phyloP scores from a whole-genome alignment of 306 rosid genomes.

The Vachellia collinsii region DNA sequence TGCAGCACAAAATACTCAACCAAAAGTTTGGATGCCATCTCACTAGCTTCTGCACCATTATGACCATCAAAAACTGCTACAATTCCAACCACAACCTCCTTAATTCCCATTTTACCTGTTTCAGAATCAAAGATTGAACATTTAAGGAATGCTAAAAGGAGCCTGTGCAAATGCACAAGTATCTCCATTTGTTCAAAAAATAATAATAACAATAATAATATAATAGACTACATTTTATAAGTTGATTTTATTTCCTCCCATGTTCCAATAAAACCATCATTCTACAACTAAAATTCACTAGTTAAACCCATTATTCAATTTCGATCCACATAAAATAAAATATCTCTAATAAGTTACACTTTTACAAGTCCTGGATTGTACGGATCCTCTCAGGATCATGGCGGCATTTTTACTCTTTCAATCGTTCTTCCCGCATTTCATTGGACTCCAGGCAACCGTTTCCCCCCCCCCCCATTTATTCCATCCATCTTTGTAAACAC shows the following conservation, averaged over 20 bases:
- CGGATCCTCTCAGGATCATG: not conserved
- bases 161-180: not conserved
- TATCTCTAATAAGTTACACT: not conserved
- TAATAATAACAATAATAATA: not conserved
- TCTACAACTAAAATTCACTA: not conserved
- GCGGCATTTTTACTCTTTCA: not conserved
- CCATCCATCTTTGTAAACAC: not conserved
- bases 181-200: not conserved
- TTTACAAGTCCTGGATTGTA: no score
- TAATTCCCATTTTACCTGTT: constrained; percentile 67
- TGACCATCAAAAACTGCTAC: constrained; percentile 95
- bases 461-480: no score
- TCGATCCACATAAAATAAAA: not conserved
- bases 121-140: constrained; percentile 33
- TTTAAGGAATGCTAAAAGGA: constrained; percentile 12
- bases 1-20: constrained; percentile 89
- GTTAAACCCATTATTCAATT: not conserved
- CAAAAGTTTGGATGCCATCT: constrained; percentile 84
- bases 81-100: constrained; percentile 82
- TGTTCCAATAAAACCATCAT: not conserved
- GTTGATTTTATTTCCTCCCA: not conserved
- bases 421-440: not conserved
- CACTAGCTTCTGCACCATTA: constrained; percentile 95
- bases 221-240: not conserved
- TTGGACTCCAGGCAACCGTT: not conserved